Evolutionary conservation across 352 stramenopile genomes (phyloP), one percentile per base, ranked within the genome.

Genomic region (Pythium chondricola): DNA sequence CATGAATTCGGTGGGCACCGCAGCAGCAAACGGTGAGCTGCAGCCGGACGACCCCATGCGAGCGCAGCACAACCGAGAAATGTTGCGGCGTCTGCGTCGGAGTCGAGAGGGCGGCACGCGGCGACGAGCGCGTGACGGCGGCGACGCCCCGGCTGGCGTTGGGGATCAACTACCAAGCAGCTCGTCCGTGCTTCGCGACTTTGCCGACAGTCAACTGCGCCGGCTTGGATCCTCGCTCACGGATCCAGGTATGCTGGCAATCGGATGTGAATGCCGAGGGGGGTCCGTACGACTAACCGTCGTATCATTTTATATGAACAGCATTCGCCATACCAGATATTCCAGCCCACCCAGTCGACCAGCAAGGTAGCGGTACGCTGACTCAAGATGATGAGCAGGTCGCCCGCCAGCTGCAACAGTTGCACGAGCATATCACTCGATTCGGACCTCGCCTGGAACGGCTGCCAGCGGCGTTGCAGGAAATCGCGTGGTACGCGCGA

Each of bases 1-100:
- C 35, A 74, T 89, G 20, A 84, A 62, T 35, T 53, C 46, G 38
- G 55, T 63, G 48, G 56, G 56, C 43, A 30, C 41, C 7, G 56
- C 48, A 2, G 33, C 56, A 22, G 50, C 17, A 1, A 26, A n/a
- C 17, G 48, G 18, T 14, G 36, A 24, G 26, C 14, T 56, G 29
- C 31, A 21, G 35, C 31, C 11, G 22, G 46, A 50, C 26, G 45
- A 55, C 16, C n/a, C 26, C 3, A 32, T 43, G 33, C 52, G 35
- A 3, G 10, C 25, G 11, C 52, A 54, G 29, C 54, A 47, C n/a
- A 47, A 43, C 37, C 54, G 54, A 11, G 54, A 63, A n/a, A 45
- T 57, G 47, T 37, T 56, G 31, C 46, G 55, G 3, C 47, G 55
- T 4, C 21, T 54, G n/a, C 45, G 46, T 25, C 54, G 45, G 7